A percentile compares a stretch with the other conserved stretches of the same genome.
These are phyloP conservation scores for Hypoxylon intermedium DNA, from an alignment of 495 filamentous ascomycete species.

Conservation along the genomic window DNA sequence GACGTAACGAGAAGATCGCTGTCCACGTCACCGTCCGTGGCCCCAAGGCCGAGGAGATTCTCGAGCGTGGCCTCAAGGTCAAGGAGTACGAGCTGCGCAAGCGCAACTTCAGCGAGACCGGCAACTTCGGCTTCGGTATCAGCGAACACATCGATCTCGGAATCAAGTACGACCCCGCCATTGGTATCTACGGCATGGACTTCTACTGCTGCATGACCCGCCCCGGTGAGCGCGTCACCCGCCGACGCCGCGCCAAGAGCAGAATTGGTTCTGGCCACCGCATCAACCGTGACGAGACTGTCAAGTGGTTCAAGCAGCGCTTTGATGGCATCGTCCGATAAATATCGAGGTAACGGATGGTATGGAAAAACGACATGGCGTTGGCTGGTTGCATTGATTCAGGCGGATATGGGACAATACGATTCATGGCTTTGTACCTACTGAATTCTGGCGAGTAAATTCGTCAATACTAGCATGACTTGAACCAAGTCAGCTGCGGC, in stretches of 20 bases:
- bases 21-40: slow-evolving; percentile 99
- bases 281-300: slow-evolving; percentile 90
- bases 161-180: slow-evolving; percentile 99
- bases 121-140: slow-evolving; percentile 99
- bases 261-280: slow-evolving; percentile 86
- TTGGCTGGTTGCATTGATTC: slow-evolving; percentile 45
- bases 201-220: slow-evolving; percentile 99
- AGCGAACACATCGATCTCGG: slow-evolving; percentile 99
- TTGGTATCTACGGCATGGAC: slow-evolving; percentile 99
- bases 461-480: slow-evolving; percentile 54
- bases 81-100: slow-evolving; percentile 99
- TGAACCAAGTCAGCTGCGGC: slow-evolving; percentile 62
- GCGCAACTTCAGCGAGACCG: slow-evolving; percentile 99
- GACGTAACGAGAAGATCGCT: slow-evolving; percentile 99
- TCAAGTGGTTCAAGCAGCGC: slow-evolving; percentile 99
- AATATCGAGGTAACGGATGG: slow-evolving; percentile 43
- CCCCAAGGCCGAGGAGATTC: slow-evolving; percentile 99
- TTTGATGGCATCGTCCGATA: slow-evolving; percentile 98
- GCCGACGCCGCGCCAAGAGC: slow-evolving; percentile 88
- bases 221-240: slow-evolving; percentile 95
- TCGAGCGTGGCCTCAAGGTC: slow-evolving; percentile 99
- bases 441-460: slow-evolving; percentile 46
- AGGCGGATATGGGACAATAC: slow-evolving; percentile 47
- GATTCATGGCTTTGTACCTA: slow-evolving; percentile 53
- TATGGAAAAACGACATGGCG: slow-evolving; percentile 40